Percentiles rank a stretch among this genome's conserved stretches.
Evolutionary conservation across 78 protist species (phyloP).

Genomic region (Speleostelium caveatum): DNA sequence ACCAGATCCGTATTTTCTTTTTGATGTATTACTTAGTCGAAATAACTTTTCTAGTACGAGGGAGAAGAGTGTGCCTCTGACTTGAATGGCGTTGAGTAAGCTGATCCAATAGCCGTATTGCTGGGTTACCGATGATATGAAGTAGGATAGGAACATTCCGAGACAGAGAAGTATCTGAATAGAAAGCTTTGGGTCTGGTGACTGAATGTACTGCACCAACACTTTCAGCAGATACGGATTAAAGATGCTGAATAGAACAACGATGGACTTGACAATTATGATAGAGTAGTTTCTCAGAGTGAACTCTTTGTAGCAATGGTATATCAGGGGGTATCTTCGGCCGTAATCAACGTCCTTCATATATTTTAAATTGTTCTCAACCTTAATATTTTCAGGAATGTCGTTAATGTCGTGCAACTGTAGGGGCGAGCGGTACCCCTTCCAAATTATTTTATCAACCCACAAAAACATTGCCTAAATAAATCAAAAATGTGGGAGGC

Average conservation of each 20-base stretch:
- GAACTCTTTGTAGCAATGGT: neutral
- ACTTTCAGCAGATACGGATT: constrained; percentile 21
- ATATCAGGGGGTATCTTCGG: constrained; percentile 3
- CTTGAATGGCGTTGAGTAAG: neutral
- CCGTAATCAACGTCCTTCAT: neutral
- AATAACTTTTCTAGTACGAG: neutral
- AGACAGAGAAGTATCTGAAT: neutral
- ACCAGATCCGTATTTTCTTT: neutral
- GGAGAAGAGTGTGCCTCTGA: constrained; percentile 6
- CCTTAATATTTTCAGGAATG: constrained; percentile 1
- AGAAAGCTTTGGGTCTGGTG: neutral
- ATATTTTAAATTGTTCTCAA: constrained; percentile 7
- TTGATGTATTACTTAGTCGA: neutral
- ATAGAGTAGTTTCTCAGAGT: neutral
- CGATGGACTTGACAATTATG: neutral
- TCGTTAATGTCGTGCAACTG: neutral
- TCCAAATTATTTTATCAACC: constrained; percentile 22
- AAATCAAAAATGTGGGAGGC: neutral
- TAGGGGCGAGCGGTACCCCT: constrained; percentile 5
- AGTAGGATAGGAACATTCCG: constrained; percentile 1
- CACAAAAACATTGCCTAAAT: constrained; percentile 1
- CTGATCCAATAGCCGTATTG: constrained; percentile 19
- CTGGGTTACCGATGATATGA: neutral
- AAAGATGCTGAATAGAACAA: constrained; percentile 1
- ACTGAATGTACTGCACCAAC: neutral